Conservation (phyloP, 2,329 filamentous ascomycete species). For the Coniochaeta sp. region DNA sequence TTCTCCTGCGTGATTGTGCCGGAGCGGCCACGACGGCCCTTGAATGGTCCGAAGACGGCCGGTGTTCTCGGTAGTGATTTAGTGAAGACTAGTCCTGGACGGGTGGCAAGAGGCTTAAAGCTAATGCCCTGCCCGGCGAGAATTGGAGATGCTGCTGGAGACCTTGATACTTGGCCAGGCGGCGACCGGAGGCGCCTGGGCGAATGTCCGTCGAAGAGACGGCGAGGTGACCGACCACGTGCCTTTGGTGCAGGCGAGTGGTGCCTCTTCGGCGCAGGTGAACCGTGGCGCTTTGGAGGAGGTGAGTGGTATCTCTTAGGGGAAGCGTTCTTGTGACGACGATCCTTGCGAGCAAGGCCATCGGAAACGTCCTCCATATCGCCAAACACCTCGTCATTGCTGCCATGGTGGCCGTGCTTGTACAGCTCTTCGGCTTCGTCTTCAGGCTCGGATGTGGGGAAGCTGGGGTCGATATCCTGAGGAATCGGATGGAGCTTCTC, state of each 20-base stretch:
- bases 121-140: conserved; percentile 30
- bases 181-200: conserved; percentile 66
- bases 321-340: conserved; percentile 34
- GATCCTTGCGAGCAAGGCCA: conserved; percentile 42
- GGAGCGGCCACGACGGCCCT: conserved; percentile 23
- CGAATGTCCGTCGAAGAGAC: conserved; percentile 61
- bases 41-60: conserved; percentile 56
- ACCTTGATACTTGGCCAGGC: conserved; percentile 45
- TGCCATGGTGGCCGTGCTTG: conserved; percentile 52
- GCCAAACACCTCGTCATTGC: conserved; percentile 63
- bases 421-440: conserved; percentile 67
- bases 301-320: conserved; percentile 56
- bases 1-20: conserved; percentile 37
- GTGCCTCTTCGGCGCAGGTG: conserved; percentile 39
- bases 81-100: conserved; percentile 66
- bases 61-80: conserved; percentile 81
- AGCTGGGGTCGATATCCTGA: conserved; percentile 97
- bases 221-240: conserved; percentile 48
- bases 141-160: conserved; percentile 39
- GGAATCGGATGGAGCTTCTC: conserved; percentile 77
- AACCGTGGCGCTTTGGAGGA: conserved; percentile 43
- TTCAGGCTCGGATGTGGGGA: conserved; percentile 89
- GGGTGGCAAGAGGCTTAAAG: conserved; percentile 41
- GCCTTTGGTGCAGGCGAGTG: conserved; percentile 44
- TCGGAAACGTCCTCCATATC: conserved; percentile 61